Conservation (phyloP, 805 yeast genomes). For the Jamesozyma jinghongensis region DNA sequence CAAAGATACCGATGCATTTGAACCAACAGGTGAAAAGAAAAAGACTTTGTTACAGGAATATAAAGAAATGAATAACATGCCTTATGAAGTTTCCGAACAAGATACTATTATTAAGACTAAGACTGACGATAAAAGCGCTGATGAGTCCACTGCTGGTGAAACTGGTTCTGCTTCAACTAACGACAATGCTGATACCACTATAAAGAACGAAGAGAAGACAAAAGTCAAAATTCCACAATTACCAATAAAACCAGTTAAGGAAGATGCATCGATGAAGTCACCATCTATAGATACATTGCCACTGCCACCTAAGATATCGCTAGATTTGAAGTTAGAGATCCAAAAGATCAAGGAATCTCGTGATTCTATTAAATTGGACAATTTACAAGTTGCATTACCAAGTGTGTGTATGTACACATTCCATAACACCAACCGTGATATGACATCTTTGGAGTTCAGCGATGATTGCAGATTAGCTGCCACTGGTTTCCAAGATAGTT, state of each 20-base stretch:
- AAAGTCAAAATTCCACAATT: slow-evolving; percentile 8
- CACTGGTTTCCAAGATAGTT: slow-evolving; percentile 90
- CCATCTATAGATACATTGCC: slow-evolving; percentile 75
- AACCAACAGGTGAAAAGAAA: slow-evolving; percentile 10
- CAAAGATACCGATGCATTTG: slow-evolving; percentile 1
- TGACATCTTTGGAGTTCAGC: slow-evolving; percentile 81
- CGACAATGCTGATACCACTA: slow-evolving; percentile 8
- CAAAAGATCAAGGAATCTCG: slow-evolving; percentile 75
- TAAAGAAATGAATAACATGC: slow-evolving; percentile 46
- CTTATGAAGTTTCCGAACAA: slow-evolving; percentile 3
- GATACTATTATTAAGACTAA: slow-evolving; percentile 6
- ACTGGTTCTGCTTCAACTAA: neutral
- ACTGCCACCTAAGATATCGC: slow-evolving; percentile 71
- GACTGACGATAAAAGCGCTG: slow-evolving; percentile 14
- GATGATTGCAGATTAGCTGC: slow-evolving; percentile 82
- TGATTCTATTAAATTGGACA: slow-evolving; percentile 57
- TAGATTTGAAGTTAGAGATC: slow-evolving; percentile 73
- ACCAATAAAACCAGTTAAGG: slow-evolving; percentile 27
- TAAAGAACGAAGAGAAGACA: slow-evolving; percentile 8
- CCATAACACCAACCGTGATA: slow-evolving; percentile 84
- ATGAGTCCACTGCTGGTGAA: slow-evolving; percentile 12
- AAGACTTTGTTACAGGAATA: slow-evolving; percentile 57
- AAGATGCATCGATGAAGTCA: slow-evolving; percentile 39
- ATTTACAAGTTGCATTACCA: slow-evolving; percentile 73
- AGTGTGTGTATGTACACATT: slow-evolving; percentile 97